Percentiles rank a stretch among this genome's conserved stretches.
Evolutionary conservation across 2,329 filamentous ascomycete genomes (phyloP).

Genomic region (Nemania bipapillata): DNA sequence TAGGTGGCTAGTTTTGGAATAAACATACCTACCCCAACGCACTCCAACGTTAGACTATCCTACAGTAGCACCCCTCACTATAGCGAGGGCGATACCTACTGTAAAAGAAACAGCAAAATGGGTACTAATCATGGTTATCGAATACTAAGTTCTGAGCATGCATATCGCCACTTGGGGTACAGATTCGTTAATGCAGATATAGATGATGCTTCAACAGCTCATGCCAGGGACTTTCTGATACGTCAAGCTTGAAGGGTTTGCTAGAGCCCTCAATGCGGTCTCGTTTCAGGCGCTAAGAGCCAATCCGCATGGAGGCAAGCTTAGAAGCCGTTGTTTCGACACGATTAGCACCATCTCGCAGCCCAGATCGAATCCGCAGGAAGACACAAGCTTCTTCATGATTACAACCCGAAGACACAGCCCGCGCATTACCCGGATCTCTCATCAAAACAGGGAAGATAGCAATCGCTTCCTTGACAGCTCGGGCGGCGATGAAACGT

Average conservation of each 20-base stretch:
- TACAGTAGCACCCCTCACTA: conserved; percentile 16
- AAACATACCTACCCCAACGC: conserved; percentile 19
- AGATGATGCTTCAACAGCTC: conserved; percentile 2
- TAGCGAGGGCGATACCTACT: conserved; percentile 23
- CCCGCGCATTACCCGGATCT: conserved; percentile 46
- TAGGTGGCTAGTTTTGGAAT: conserved; percentile 15
- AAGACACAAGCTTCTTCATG: conserved; percentile 38
- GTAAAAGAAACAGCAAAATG: too few relatives aligned
- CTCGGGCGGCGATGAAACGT: conserved; percentile 45
- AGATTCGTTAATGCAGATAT: conserved; percentile 5
- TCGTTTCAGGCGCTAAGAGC: conserved; percentile 13
- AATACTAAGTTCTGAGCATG: conserved; percentile 11
- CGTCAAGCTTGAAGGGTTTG: conserved; percentile 31
- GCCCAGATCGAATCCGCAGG: conserved; percentile 32
- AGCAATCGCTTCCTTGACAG: conserved; percentile 43
- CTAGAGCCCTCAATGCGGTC: conserved; percentile 9
- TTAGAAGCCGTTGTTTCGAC: not conserved
- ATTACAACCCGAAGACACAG: conserved; percentile 43
- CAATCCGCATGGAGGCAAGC: conserved; percentile 21
- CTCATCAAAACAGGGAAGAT: conserved; percentile 31
- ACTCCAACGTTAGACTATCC: conserved; percentile 10
- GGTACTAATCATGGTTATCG: too few relatives aligned
- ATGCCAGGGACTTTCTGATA: conserved; percentile 23
- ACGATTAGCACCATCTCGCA: not conserved
- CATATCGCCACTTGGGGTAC: conserved; percentile 34